These are phyloP conservation scores for Umbilicus rupestris DNA, from an alignment of 164 flowering plant genomes.

Conservation along the genomic window DNA sequence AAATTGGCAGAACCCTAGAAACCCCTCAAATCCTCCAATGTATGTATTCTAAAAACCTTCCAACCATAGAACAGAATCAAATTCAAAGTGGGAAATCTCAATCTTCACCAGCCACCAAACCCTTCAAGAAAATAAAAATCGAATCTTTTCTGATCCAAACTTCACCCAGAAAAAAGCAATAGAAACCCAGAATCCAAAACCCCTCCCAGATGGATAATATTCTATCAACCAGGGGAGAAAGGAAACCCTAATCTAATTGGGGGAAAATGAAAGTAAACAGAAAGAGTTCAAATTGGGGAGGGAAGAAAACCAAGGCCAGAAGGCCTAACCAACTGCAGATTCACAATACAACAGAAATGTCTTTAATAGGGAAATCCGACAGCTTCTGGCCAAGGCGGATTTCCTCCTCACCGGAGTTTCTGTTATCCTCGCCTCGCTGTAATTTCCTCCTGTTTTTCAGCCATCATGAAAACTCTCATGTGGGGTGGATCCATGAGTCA, in stretches of 20 bases:
- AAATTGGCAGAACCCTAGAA: constrained; percentile 1
- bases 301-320: not conserved
- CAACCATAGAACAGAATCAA: not conserved
- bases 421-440: not conserved
- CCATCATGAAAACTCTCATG: too few relatives aligned
- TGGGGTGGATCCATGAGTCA: too few relatives aligned
- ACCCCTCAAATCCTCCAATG: not conserved
- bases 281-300: not conserved
- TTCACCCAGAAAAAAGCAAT: not conserved
- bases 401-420: not conserved
- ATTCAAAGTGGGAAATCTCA: not conserved
- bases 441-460: not conserved
- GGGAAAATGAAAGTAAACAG: not conserved
- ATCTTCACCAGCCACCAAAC: not conserved
- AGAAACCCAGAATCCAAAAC: too few relatives aligned
- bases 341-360: not conserved
- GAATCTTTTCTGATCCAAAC: not conserved
- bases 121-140: not conserved
- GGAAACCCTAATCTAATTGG: not conserved
- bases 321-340: constrained; percentile 1
- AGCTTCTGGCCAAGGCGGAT: not conserved
- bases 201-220: not conserved
- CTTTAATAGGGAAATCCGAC: not conserved
- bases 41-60: too few relatives aligned
- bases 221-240: not conserved